A percentile compares a stretch with the other conserved stretches of the same genome.
These are phyloP conservation scores for Acanthamoeba lenticulata DNA, from an alignment of 208 protist species.

Conservation along the genomic window DNA sequence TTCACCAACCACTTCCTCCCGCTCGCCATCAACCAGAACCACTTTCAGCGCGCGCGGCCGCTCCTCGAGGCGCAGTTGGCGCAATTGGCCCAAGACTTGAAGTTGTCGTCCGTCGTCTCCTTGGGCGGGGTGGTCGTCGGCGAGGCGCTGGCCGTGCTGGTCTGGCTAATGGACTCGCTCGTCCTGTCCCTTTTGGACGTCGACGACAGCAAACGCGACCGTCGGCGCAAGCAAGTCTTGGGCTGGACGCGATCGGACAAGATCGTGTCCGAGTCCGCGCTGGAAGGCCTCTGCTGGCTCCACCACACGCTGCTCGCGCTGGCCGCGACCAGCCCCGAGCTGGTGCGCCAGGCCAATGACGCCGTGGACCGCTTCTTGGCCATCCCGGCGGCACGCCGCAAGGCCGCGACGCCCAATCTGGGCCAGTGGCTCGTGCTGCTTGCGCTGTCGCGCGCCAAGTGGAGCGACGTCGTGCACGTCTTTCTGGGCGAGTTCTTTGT, in stretches of 20 bases:
- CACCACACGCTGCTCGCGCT: constrained; percentile 52
- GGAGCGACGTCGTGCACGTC: background rate
- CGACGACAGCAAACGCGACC: too few species aligned
- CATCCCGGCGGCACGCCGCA: background rate
- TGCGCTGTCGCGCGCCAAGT: background rate
- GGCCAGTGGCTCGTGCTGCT: constrained; percentile 57
- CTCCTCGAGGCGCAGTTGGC: background rate
- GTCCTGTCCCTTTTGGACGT: constrained; percentile 34
- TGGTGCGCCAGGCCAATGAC: background rate
- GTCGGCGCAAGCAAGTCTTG: too few species aligned
- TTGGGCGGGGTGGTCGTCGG: too few species aligned
- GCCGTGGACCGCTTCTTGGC: background rate
- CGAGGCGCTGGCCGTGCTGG: background rate
- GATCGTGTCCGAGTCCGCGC: constrained; percentile 3
- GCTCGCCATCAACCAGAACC: background rate
- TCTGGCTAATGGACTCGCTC: constrained; percentile 61
- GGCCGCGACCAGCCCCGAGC: background rate
- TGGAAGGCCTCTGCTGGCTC: constrained; percentile 58
- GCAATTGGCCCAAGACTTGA: too few species aligned
- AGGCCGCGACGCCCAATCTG: constrained; percentile 9
- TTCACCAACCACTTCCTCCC: constrained; percentile 47
- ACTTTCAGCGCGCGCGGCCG: background rate
- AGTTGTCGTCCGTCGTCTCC: too few species aligned
- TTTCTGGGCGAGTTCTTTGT: constrained; percentile 32
- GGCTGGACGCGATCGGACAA: too few species aligned